Percentiles rank a stretch among this genome's conserved stretches.
Conservation (phyloP, 2,329 filamentous ascomycete species). For the Aspergillus sp. region DNA sequence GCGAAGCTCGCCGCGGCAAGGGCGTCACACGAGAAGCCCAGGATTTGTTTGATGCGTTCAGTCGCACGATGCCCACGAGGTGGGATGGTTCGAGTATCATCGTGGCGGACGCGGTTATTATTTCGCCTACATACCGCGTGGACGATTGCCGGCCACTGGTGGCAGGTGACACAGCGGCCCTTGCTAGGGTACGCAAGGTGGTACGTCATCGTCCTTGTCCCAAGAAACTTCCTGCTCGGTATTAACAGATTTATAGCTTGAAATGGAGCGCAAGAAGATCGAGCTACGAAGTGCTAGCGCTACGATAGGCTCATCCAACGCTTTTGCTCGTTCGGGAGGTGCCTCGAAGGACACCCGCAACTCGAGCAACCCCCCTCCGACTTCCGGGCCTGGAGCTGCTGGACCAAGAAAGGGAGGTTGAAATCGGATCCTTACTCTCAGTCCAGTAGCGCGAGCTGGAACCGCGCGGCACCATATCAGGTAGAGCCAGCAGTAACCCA, state of each 20-base stretch:
- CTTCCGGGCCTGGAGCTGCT: conserved; percentile 24
- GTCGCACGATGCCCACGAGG: conserved; percentile 59
- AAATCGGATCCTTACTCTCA: not conserved
- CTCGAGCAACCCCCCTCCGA: conserved; percentile 16
- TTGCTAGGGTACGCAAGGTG: conserved; percentile 49
- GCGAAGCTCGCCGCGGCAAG: conserved; percentile 59
- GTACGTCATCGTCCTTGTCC: conserved; percentile 34
- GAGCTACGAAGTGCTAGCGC: conserved; percentile 43
- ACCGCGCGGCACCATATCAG: not conserved
- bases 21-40: conserved; percentile 62
- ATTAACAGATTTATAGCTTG: conserved; percentile 31
- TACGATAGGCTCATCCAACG: conserved; percentile 34
- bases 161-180: conserved; percentile 41
- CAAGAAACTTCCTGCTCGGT: not conserved
- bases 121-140: conserved; percentile 57
- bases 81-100: conserved; percentile 62
- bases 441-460: not conserved
- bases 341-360: conserved; percentile 8
- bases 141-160: conserved; percentile 52
- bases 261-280: conserved; percentile 51
- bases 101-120: conserved; percentile 60
- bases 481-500: not conserved
- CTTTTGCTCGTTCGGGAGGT: conserved; percentile 21
- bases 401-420: conserved; percentile 34
- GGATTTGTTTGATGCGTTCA: conserved; percentile 62